Percentiles rank a stretch among this genome's conserved stretches.
Evolutionary conservation across 116 monocot species (phyloP).

Genomic region (Thalassia testudinum): DNA sequence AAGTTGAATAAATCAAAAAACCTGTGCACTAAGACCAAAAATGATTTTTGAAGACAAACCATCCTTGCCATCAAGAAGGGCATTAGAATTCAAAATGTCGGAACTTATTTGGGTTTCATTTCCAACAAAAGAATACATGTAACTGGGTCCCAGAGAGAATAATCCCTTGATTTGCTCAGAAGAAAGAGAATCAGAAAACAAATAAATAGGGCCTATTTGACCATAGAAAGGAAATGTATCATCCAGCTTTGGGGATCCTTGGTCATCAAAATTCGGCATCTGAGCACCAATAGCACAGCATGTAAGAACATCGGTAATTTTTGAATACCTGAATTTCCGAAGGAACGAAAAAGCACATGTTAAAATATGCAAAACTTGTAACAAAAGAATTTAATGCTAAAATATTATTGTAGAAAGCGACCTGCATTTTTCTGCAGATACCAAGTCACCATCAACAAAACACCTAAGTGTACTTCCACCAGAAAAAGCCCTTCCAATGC

Average conservation of each 20-base stretch:
- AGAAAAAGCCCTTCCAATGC: constrained; percentile 85
- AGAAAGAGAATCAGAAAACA: constrained; percentile 72
- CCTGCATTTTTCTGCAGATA: constrained; percentile 94
- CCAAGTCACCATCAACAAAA: constrained; percentile 71
- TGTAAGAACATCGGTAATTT: constrained; percentile 62
- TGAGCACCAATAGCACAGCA: constrained; percentile 55
- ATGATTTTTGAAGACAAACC: constrained; percentile 82
- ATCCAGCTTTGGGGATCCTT: constrained; percentile 18
- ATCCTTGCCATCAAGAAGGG: constrained; percentile 60
- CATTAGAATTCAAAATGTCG: constrained; percentile 33
- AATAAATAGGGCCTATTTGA: constrained; percentile 91
- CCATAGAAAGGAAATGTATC: constrained; percentile 63
- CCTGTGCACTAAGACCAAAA: constrained; percentile 97
- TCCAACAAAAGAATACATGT: constrained; percentile 85
- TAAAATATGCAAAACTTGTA: background rate
- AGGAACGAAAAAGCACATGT: background rate
- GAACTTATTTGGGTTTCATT: constrained; percentile 37
- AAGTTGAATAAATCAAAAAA: constrained; percentile 4
- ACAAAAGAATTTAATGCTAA: background rate
- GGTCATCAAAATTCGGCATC: constrained; percentile 29
- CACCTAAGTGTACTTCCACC: constrained; percentile 70
- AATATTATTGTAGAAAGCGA: background rate
- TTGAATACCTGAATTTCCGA: constrained; percentile 53
- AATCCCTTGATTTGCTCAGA: constrained; percentile 77
- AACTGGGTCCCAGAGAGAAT: constrained; percentile 77